Percentiles rank a stretch among this genome's conserved stretches.
Evolutionary conservation across 179 eudicot genomes (phyloP).

Genomic region (Silene coronaria): DNA sequence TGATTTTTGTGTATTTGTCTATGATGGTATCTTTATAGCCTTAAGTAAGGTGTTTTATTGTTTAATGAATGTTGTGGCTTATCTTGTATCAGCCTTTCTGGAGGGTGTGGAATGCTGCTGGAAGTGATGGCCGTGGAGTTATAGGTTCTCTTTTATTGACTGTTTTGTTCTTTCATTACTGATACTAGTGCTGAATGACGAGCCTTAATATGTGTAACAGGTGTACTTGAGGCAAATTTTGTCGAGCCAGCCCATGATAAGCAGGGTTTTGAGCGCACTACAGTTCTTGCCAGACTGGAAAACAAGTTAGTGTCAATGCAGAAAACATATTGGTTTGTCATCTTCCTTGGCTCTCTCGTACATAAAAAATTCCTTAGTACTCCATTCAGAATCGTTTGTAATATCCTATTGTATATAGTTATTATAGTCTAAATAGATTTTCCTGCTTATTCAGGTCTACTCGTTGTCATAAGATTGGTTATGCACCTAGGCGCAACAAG

Average conservation of each 20-base stretch:
- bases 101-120: slow-evolving; percentile 95
- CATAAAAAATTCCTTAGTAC: background rate
- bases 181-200: slow-evolving; percentile 11
- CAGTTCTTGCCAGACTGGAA: slow-evolving; percentile 88
- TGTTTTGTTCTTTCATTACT: slow-evolving; percentile 4
- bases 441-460: slow-evolving; percentile 45
- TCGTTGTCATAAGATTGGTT: slow-evolving; percentile 76
- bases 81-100: slow-evolving; percentile 78
- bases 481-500: slow-evolving; percentile 63
- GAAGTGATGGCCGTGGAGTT: slow-evolving; percentile 99
- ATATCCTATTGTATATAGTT: background rate
- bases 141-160: slow-evolving; percentile 48
- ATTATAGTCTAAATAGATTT: slow-evolving; percentile 2
- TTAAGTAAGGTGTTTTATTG: background rate
- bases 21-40: background rate
- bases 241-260: slow-evolving; percentile 99
- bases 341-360: background rate
- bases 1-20: background rate
- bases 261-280: slow-evolving; percentile 98
- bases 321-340: slow-evolving; percentile 69
- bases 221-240: slow-evolving; percentile 94
- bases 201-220: slow-evolving; percentile 36
- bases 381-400: background rate
- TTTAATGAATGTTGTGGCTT: background rate
- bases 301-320: slow-evolving; percentile 63